These are phyloP conservation scores for Fusarium sp. DNA, from an alignment of 2,329 filamentous ascomycete genomes.

Conservation along the genomic window DNA sequence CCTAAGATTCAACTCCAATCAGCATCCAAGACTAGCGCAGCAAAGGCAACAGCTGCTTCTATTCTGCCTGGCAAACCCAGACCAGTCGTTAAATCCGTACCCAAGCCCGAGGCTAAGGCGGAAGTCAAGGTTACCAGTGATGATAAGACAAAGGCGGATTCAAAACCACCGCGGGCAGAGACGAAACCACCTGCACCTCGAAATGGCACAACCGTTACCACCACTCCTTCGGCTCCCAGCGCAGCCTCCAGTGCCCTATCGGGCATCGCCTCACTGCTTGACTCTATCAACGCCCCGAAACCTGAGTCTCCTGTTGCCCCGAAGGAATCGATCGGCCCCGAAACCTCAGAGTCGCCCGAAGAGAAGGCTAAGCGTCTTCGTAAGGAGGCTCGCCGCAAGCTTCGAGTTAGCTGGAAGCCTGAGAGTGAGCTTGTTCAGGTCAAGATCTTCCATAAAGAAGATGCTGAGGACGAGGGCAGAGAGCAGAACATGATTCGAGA, in stretches of 20 bases:
- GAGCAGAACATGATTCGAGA: conserved; percentile 77
- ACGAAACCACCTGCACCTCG: conserved; percentile 47
- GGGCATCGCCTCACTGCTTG: conserved; percentile 67
- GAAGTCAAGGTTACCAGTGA: conserved; percentile 49
- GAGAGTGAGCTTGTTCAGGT: conserved; percentile 76
- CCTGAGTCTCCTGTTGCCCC: conserved; percentile 60
- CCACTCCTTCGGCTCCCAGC: conserved; percentile 31
- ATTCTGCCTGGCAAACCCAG: conserved; percentile 64
- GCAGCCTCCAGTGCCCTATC: conserved; percentile 57
- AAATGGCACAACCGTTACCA: conserved; percentile 50
- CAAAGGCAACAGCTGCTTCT: conserved; percentile 52
- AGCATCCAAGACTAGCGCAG: conserved; percentile 48
- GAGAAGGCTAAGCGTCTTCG: conserved; percentile 76
- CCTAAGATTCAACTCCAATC: conserved; percentile 52
- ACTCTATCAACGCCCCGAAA: conserved; percentile 62
- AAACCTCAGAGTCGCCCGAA: conserved; percentile 75
- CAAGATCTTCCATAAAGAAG: conserved; percentile 78
- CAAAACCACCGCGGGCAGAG: conserved; percentile 49
- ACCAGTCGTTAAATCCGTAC: conserved; percentile 57
- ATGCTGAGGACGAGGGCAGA: conserved; percentile 76
- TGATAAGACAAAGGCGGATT: conserved; percentile 52
- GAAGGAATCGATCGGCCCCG: conserved; percentile 62
- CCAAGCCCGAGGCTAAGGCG: conserved; percentile 54
- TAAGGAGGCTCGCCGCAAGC: conserved; percentile 77
- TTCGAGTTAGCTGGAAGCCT: conserved; percentile 78